These are phyloP conservation scores for Plantago elongata DNA, from an alignment of 257 asterid species.

Conservation along the genomic window DNA sequence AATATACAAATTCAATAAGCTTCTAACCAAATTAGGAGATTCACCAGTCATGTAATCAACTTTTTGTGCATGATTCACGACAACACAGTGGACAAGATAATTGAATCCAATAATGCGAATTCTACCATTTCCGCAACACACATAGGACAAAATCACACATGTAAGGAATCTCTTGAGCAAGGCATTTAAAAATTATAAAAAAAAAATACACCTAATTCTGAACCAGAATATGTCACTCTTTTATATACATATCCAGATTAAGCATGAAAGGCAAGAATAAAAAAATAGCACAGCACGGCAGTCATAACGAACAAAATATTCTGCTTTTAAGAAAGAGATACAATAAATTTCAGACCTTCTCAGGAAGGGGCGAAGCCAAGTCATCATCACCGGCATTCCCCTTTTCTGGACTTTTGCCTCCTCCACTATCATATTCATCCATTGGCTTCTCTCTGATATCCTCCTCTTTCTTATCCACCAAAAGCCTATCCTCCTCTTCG, in stretches of 20 bases:
- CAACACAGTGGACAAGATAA: neutral
- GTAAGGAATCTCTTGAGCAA: neutral
- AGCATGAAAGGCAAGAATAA: neutral
- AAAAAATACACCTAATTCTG: neutral
- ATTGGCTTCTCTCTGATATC: conserved; percentile 45
- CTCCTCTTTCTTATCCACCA: conserved; percentile 30
- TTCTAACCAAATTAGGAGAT: too few relatives aligned
- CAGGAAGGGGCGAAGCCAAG: conserved; percentile 53
- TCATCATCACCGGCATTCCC: conserved; percentile 63
- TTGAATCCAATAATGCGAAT: neutral
- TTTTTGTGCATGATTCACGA: neutral
- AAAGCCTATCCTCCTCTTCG: conserved; percentile 28
- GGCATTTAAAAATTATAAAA: neutral
- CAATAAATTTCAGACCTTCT: conserved; percentile 38
- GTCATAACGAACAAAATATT: conserved; percentile 9
- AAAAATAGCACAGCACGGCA: neutral
- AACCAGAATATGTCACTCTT: neutral
- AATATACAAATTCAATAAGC: too few relatives aligned
- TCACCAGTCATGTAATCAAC: neutral
- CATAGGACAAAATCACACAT: neutral
- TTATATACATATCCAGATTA: neutral
- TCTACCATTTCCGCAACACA: neutral
- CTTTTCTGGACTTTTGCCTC: conserved; percentile 46
- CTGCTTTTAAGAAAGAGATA: neutral
- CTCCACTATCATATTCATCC: conserved; percentile 39